phyloP scores from a whole-genome alignment of 345 rosid genomes.

The Salix udensis region DNA sequence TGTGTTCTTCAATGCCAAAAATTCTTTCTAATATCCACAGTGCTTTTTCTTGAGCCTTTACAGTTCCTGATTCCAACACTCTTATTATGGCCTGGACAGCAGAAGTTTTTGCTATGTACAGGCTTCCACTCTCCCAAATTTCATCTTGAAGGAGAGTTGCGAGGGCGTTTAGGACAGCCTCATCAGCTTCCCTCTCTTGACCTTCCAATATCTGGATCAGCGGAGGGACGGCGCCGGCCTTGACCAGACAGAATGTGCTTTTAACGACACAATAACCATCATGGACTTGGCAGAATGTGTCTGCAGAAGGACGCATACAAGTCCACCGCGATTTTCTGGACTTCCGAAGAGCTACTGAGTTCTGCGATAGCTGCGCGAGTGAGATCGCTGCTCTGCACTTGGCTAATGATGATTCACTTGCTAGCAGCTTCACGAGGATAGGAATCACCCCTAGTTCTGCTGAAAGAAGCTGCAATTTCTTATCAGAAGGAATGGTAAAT shows the following conservation, averaged over 20 bases:
- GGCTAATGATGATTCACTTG: constrained; percentile 40
- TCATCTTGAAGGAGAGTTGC: constrained; percentile 60
- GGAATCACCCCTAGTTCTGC: constrained; percentile 53
- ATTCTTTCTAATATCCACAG: constrained; percentile 54
- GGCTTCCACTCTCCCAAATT: constrained; percentile 54
- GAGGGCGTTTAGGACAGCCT: constrained; percentile 46
- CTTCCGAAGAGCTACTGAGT: constrained; percentile 42
- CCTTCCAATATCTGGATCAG: constrained; percentile 46
- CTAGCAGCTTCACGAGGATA: constrained; percentile 47
- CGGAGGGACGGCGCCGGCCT: constrained; percentile 51
- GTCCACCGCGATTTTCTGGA: constrained; percentile 41
- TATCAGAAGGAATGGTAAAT: constrained; percentile 55
- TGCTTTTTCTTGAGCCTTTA: constrained; percentile 53
- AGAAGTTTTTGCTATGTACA: constrained; percentile 34
- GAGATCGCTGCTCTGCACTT: constrained; percentile 54
- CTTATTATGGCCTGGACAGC: constrained; percentile 42
- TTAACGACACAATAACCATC: constrained; percentile 44
- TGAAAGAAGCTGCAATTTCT: constrained; percentile 49
- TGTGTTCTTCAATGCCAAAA: constrained; percentile 41
- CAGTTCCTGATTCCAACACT: constrained; percentile 37
- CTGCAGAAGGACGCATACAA: constrained; percentile 40
- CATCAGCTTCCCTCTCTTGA: constrained; percentile 48
- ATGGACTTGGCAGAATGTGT: constrained; percentile 50
- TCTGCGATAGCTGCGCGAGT: constrained; percentile 62
- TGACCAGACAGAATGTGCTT: constrained; percentile 55